These are phyloP conservation scores for Kluyveromyces aestuarii DNA, from an alignment of 805 yeast genomes.

Conservation along the genomic window DNA sequence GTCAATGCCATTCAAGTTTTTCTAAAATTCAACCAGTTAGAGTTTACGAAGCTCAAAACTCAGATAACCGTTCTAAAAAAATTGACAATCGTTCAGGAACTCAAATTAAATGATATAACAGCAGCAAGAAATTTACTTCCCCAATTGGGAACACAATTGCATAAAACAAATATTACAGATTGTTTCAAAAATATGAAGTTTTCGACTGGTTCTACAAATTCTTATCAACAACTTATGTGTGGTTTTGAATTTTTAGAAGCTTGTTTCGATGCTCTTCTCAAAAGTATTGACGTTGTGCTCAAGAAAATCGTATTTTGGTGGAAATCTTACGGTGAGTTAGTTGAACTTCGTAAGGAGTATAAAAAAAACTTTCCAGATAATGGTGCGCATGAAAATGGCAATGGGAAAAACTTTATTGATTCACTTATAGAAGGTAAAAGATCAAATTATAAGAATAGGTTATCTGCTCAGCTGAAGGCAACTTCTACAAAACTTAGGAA, in stretches of 20 bases:
- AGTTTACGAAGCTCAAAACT: conserved; percentile 9
- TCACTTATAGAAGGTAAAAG: conserved; percentile 45
- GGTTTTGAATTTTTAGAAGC: conserved; percentile 11
- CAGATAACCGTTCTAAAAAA: conserved; percentile 12
- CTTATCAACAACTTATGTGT: conserved; percentile 5
- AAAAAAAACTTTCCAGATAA: conserved; percentile 21
- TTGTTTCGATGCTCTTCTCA: conserved; percentile 18
- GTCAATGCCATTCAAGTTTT: conserved; percentile 19
- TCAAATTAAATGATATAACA: conserved; percentile 16
- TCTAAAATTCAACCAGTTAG: conserved; percentile 17
- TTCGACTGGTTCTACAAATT: background rate
- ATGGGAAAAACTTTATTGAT: conserved; percentile 5
- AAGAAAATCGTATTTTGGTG: conserved; percentile 37
- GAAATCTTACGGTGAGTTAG: conserved; percentile 34
- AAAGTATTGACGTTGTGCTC: conserved; percentile 24
- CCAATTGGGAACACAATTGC: background rate
- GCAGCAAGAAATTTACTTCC: conserved; percentile 4
- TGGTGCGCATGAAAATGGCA: conserved; percentile 6
- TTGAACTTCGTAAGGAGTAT: conserved; percentile 28
- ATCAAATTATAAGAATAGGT: conserved; percentile 36
- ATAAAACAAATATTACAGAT: background rate
- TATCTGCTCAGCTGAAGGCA: conserved; percentile 33
- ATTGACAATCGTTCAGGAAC: conserved; percentile 12
- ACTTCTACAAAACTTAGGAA: conserved; percentile 34
- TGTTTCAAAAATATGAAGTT: background rate